Percentiles rank a stretch among this genome's conserved stretches.
phyloP scores from a whole-genome alignment of 179 eudicot genomes.

The Pouteria campechiana region DNA sequence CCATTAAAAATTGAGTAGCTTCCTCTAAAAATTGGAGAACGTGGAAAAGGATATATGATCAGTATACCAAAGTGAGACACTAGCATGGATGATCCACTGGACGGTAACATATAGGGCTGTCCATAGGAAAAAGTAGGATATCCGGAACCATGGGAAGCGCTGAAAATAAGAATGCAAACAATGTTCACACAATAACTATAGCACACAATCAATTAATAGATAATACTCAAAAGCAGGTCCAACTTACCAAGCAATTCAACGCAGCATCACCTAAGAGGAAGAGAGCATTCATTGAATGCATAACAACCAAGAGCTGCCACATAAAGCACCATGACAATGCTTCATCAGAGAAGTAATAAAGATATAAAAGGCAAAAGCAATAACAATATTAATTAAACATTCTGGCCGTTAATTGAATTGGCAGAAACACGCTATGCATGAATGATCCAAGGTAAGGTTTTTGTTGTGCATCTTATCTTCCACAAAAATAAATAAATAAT shows the following conservation, averaged over 20 bases:
- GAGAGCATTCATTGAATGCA: conserved; percentile 68
- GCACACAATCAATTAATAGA: background rate
- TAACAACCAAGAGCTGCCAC: conserved; percentile 21
- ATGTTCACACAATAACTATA: too few relatives aligned
- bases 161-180: conserved; percentile 19
- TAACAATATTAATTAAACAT: background rate
- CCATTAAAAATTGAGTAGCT: too few relatives aligned
- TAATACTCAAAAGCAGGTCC: background rate
- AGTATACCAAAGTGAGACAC: conserved; percentile 38
- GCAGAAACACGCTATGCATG: conserved; percentile 2
- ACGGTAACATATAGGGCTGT: conserved; percentile 48
- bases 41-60: too few relatives aligned
- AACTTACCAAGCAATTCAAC: conserved; percentile 65
- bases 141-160: conserved; percentile 76
- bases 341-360: background rate
- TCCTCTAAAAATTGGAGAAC: too few relatives aligned
- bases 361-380: background rate
- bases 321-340: too few relatives aligned
- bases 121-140: conserved; percentile 59
- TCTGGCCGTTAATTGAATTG: background rate
- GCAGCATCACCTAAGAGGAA: conserved; percentile 52
- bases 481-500: too few relatives aligned
- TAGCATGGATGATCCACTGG: conserved; percentile 87
- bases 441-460: background rate
- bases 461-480: background rate